phyloP scores from a whole-genome alignment of 1,284 basidiomycete species.

The Cystobasidiaceae sp. region DNA sequence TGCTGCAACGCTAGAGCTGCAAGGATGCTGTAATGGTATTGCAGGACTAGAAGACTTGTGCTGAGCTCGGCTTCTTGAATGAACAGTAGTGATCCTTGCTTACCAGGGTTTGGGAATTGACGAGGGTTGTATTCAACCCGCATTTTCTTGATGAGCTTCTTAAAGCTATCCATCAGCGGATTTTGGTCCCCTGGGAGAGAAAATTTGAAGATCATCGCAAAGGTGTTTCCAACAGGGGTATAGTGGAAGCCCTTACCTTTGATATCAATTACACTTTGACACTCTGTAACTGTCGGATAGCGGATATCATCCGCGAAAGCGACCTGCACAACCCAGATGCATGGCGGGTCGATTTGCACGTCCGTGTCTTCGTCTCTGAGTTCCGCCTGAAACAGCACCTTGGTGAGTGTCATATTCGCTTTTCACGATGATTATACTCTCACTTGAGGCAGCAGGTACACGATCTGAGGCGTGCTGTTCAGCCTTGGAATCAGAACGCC shows the following conservation, averaged over 20 bases:
- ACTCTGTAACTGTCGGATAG: conserved; percentile 3
- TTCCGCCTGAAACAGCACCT: conserved; percentile 52
- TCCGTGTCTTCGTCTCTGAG: conserved; percentile 68
- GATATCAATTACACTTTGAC: conserved; percentile 11
- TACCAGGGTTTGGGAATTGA: conserved; percentile 86
- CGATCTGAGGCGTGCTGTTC: conserved; percentile 73
- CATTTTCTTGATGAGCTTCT: conserved; percentile 70
- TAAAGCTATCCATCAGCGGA: conserved; percentile 65
- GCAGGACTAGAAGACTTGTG: conserved; percentile 33
- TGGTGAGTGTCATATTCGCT: background rate
- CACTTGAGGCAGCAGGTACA: conserved; percentile 81
- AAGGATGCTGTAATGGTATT: conserved; percentile 39
- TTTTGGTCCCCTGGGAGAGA: background rate
- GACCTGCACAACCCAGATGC: conserved; percentile 84
- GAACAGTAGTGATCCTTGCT: conserved; percentile 39
- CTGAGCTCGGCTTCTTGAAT: background rate
- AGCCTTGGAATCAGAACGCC: conserved; percentile 66
- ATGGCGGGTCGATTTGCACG: conserved; percentile 71
- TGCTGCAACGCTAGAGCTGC: conserved; percentile 39
- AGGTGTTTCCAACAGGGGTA: background rate
- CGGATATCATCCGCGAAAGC: conserved; percentile 94
- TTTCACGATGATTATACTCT: conserved; percentile 29
- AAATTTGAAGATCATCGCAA: conserved; percentile 1
- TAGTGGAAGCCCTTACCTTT: conserved; percentile 1
- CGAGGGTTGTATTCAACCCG: conserved; percentile 76